A percentile compares a stretch with the other conserved stretches of the same genome.
Conservation (phyloP, 73 alveolate species). For the Paramecium octaurelia region DNA sequence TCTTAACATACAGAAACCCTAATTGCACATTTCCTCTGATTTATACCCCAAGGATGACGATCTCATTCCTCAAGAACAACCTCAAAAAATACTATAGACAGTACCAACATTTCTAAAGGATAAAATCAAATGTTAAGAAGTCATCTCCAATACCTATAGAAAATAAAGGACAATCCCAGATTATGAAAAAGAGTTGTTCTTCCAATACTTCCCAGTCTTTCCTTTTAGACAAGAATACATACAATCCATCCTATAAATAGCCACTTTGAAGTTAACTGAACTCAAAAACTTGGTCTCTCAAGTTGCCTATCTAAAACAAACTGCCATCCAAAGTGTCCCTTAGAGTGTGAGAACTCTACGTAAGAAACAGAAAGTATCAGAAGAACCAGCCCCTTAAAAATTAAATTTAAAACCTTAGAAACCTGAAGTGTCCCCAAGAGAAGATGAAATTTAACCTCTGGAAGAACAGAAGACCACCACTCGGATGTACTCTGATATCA, state of each 20-base stretch:
- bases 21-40: neutral
- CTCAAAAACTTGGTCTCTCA: neutral
- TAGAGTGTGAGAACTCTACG: neutral
- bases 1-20: neutral
- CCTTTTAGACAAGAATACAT: neutral
- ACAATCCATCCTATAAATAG: neutral
- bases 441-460: neutral
- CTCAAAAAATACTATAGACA: neutral
- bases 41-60: neutral
- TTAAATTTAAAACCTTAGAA: neutral
- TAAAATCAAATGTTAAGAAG: neutral
- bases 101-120: neutral
- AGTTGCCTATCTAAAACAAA: neutral
- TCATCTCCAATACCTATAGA: neutral
- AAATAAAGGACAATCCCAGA: neutral
- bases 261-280: neutral
- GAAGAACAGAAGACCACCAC: neutral
- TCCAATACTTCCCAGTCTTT: constrained; percentile 13
- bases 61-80: neutral
- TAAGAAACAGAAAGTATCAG: neutral
- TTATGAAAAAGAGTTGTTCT: neutral
- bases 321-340: neutral
- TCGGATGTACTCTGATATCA: neutral
- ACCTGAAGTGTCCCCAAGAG: neutral
- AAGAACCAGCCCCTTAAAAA: neutral